Conservation (phyloP, 1,284 basidiomycete genomes). For the Wallemia hederae region DNA sequence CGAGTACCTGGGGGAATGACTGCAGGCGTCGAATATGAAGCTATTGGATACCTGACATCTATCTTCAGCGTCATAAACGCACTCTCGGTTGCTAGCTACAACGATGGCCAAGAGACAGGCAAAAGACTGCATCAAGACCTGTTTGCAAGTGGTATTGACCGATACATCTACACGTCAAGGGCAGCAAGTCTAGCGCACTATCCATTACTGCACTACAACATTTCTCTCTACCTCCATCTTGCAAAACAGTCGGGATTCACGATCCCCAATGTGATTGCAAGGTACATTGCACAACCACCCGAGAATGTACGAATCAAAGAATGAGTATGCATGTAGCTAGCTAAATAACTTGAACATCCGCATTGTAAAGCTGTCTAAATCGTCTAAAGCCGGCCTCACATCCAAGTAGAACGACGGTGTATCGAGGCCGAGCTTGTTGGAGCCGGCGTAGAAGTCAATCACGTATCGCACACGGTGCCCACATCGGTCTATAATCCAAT, state of each 20-base stretch:
- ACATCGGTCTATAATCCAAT: constrained; percentile 85
- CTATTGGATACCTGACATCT: not conserved
- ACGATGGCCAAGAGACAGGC: not conserved
- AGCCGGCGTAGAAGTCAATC: constrained; percentile 94
- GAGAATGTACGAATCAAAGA: not conserved
- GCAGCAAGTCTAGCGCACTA: not conserved
- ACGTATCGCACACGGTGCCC: constrained; percentile 70
- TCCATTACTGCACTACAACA: not conserved
- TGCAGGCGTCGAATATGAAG: not conserved
- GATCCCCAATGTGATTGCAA: not conserved
- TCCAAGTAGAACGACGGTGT: constrained; percentile 54
- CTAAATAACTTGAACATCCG: constrained; percentile 12
- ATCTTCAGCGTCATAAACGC: not conserved
- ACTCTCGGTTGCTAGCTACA: not conserved
- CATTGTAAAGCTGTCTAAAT: constrained; percentile 64
- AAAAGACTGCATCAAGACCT: not conserved
- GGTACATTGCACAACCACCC: not conserved
- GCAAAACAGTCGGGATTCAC: not conserved
- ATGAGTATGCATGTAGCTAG: constrained; percentile 1
- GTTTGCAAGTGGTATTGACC: not conserved
- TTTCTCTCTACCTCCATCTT: not conserved
- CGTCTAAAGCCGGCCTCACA: constrained; percentile 71
- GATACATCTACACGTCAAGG: not conserved
- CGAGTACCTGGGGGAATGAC: not conserved
- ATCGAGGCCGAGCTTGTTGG: constrained; percentile 19